Conservation (phyloP, 2,329 filamentous ascomycete genomes). For the Dothideomycetes sp. region DNA sequence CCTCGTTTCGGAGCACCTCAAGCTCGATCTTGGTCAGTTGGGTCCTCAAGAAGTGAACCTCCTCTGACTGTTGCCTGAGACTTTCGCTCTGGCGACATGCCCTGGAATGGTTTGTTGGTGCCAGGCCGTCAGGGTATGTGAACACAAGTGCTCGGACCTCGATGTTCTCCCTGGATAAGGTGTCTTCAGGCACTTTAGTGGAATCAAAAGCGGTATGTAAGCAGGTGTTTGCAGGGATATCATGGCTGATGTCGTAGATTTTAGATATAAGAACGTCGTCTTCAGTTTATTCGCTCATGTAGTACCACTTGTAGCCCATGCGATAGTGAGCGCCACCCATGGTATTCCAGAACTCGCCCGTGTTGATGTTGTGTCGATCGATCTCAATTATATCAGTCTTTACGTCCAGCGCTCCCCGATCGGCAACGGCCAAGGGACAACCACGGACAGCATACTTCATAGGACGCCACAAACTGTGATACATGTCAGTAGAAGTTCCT, state of each 20-base stretch:
- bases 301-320: conserved; percentile 23
- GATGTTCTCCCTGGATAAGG: conserved; percentile 12
- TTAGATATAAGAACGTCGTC: conserved; percentile 22
- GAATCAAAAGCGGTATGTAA: conserved; percentile 22
- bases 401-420: conserved; percentile 18
- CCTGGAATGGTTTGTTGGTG: too few species aligned
- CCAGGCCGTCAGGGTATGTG: conserved; percentile 17
- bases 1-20: neutral
- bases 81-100: too few species aligned
- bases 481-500: neutral
- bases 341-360: conserved; percentile 19
- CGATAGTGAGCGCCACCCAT: conserved; percentile 22
- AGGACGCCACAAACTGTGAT: conserved; percentile 12
- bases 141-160: conserved; percentile 23
- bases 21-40: neutral
- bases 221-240: conserved; percentile 17
- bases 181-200: conserved; percentile 3
- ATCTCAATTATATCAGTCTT: conserved; percentile 20
- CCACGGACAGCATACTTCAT: conserved; percentile 20
- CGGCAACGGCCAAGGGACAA: conserved; percentile 22
- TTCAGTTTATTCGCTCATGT: conserved; percentile 20
- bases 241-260: conserved; percentile 20
- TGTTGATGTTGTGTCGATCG: conserved; percentile 15
- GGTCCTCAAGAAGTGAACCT: neutral
- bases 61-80: neutral